A percentile compares a stretch with the other conserved stretches of the same genome.
These are phyloP conservation scores for Symbiodinium pilosum DNA, from an alignment of 73 alveolate genomes.

Conservation along the genomic window DNA sequence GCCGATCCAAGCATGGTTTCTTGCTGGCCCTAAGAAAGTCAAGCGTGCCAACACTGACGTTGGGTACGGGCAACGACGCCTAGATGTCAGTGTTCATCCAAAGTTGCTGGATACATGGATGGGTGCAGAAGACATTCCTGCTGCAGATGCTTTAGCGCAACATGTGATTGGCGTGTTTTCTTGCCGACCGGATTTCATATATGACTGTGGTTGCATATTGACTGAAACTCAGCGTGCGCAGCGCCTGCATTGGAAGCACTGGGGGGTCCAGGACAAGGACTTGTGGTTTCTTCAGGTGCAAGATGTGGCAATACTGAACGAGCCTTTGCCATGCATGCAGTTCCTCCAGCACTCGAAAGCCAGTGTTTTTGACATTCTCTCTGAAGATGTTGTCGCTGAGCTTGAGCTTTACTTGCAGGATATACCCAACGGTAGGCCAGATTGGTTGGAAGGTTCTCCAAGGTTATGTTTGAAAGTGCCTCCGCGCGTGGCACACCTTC, in stretches of 20 bases:
- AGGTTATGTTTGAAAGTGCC: not conserved
- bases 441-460: not conserved
- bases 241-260: not conserved
- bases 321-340: not conserved
- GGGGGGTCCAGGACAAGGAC: not conserved
- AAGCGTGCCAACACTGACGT: not conserved
- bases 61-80: not conserved
- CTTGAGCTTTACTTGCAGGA: not conserved
- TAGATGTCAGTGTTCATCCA: not conserved
- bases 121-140: not conserved
- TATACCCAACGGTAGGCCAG: not conserved
- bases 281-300: not conserved
- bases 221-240: not conserved
- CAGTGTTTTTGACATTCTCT: not conserved
- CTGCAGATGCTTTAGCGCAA: not conserved
- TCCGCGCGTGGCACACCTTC: not conserved
- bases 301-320: not conserved
- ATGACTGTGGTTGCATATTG: not conserved
- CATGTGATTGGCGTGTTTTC: not conserved
- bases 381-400: not conserved
- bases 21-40: not conserved
- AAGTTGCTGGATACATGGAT: not conserved
- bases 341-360: not conserved
- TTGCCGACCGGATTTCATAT: not conserved
- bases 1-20: not conserved